Conservation (phyloP, 495 filamentous ascomycete species). For the Echria macrotheca region DNA sequence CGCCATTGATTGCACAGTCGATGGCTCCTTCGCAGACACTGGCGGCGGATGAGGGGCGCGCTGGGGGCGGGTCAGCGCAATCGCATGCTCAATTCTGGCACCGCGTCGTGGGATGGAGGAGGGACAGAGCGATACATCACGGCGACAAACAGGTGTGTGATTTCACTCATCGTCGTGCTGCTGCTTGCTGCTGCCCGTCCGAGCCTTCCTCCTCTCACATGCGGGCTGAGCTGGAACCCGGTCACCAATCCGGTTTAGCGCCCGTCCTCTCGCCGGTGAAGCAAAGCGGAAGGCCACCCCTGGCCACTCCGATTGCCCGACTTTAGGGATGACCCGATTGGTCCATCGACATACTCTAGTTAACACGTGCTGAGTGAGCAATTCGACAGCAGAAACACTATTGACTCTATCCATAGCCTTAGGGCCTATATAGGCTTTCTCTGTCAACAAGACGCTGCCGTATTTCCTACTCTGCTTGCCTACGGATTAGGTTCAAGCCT, state of each 20-base stretch:
- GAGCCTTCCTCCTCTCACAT: neutral
- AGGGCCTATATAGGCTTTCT: no score
- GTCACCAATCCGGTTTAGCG: conserved; percentile 31
- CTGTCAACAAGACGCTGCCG: no score
- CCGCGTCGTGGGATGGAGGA: neutral
- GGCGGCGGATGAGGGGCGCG: neutral
- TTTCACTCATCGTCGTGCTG: neutral
- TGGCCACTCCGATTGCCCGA: neutral
- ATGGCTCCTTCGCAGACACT: neutral
- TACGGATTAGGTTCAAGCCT: no score
- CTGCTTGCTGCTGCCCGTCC: neutral
- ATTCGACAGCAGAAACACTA: no score
- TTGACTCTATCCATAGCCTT: no score
- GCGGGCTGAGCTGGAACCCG: conserved; percentile 18
- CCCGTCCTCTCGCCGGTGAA: conserved; percentile 17
- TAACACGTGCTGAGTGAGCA: no score
- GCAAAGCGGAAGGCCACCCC: conserved; percentile 21
- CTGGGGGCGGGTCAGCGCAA: neutral
- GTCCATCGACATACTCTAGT: no score
- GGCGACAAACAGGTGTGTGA: neutral
- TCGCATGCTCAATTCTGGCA: neutral
- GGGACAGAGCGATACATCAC: neutral
- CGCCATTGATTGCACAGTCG: conserved; percentile 21
- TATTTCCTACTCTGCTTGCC: no score
- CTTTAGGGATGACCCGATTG: neutral